Evolutionary conservation across 2,329 filamentous ascomycete species (phyloP).

Genomic region (Xylariaceae sp.): DNA sequence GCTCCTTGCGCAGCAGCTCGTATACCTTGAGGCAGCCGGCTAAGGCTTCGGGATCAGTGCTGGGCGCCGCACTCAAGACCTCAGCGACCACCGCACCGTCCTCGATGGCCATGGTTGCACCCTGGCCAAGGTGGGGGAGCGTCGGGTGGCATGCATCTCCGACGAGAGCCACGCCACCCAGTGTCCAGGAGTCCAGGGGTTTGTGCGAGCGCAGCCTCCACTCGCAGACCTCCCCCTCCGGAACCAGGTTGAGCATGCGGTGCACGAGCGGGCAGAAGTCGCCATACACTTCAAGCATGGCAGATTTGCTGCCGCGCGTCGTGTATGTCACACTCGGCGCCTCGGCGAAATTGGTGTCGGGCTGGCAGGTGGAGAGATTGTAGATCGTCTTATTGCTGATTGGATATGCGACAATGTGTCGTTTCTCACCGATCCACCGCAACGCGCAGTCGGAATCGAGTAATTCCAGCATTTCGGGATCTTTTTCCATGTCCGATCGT

Average conservation of each 20-base stretch:
- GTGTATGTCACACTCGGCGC: slow-evolving; percentile 59
- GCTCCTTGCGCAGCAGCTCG: slow-evolving; percentile 53
- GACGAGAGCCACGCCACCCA: slow-evolving; percentile 53
- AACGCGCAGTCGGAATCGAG: slow-evolving; percentile 64
- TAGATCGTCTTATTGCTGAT: slow-evolving; percentile 64
- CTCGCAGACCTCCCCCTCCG: slow-evolving; percentile 60
- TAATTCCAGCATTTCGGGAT: slow-evolving; percentile 64
- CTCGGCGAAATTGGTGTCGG: slow-evolving; percentile 56
- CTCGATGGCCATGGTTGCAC: slow-evolving; percentile 65
- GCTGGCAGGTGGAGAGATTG: slow-evolving; percentile 61
- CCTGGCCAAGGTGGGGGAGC: slow-evolving; percentile 63
- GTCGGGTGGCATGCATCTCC: slow-evolving; percentile 67
- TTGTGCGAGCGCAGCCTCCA: slow-evolving; percentile 60
- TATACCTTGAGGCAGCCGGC: slow-evolving; percentile 51
- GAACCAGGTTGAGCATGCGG: slow-evolving; percentile 56
- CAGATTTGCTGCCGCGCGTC: slow-evolving; percentile 56
- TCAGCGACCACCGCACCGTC: slow-evolving; percentile 60
- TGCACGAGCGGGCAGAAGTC: slow-evolving; percentile 59
- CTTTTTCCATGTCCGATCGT: slow-evolving; percentile 60
- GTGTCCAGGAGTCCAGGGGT: slow-evolving; percentile 54
- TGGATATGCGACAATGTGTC: slow-evolving; percentile 76
- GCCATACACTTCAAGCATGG: slow-evolving; percentile 57
- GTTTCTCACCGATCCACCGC: slow-evolving; percentile 70
- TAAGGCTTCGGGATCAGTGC: slow-evolving; percentile 35
- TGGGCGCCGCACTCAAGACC: slow-evolving; percentile 34